Evolutionary conservation across 306 rosid species (phyloP), one percentile per base, ranked within the genome.

Genomic region (Carpinus fangiana): DNA sequence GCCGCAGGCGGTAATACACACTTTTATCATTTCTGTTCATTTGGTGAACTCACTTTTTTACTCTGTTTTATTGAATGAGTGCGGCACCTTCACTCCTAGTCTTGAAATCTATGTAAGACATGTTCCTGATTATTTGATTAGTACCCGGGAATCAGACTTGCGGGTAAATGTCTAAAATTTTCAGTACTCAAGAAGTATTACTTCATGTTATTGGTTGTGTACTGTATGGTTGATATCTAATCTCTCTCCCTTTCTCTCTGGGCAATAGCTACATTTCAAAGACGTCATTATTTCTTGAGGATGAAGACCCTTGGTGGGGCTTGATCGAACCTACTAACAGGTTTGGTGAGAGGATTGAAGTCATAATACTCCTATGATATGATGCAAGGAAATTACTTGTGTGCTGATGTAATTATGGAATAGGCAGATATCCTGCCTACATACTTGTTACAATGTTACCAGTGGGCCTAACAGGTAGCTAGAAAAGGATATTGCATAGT

Each of bases 1-100:
- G 88, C 82, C 83, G 86, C 70, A 78, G 81, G 80, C 56, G 81
- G 56, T 70, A 53, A 23, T 76, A 17, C 72, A 53, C 80, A 64
- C 61, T 73, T 34, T n/a, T 67, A n/a, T 70, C 1, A 67, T 45
- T 47, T 53, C 77, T 75, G 68, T 55, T 74, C 56, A 47, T 59
- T 65, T 76, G 72, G 66, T 70, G 38, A 72, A 59, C 68, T 36
- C 23, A 18, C 41, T 74, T 38, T 18, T 67, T 69, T 34, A 26
- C 17, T 43, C 47, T 69, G 20, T 41, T 46, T 55, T 18, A 4
- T 12, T 62, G 41, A 34, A 14, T 14, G 46, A 64, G 18, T 34
- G 43, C 34, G 23, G 7, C 14, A 48, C 52, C 14, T 11, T 8
- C 38, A 23, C 4, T 59, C 5, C 65, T 59, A 59, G 14, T 23